Evolutionary conservation across 805 yeast species (phyloP).

Genomic region (Ogataea pini): DNA sequence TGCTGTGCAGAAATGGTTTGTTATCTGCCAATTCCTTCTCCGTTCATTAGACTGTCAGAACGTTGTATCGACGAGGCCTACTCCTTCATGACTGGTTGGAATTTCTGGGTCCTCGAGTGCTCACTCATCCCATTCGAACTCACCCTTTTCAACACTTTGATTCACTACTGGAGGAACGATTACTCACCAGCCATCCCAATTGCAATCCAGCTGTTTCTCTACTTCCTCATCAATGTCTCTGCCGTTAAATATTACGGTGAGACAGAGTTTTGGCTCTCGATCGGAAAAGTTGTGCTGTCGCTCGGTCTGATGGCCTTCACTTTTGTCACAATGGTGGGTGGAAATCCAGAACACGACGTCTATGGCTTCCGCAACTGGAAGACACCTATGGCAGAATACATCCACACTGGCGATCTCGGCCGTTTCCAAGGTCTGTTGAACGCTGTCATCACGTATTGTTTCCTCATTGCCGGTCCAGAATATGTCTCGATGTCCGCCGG

Average conservation of each 20-base stretch:
- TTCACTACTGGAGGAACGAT: conserved; percentile 51
- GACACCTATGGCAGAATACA: conserved; percentile 37
- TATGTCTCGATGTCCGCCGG: conserved; percentile 49
- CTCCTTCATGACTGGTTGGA: conserved; percentile 51
- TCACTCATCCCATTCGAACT: conserved; percentile 52
- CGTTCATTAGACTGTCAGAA: conserved; percentile 48
- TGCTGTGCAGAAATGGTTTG: conserved; percentile 50
- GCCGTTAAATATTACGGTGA: conserved; percentile 51
- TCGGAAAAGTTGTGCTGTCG: conserved; percentile 45
- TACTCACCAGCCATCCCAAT: conserved; percentile 48
- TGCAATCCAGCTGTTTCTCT: conserved; percentile 42
- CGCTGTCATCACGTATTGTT: conserved; percentile 43
- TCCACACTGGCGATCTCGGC: conserved; percentile 45
- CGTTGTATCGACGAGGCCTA: conserved; percentile 47
- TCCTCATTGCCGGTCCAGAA: conserved; percentile 52
- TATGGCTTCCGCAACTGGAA: conserved; percentile 38
- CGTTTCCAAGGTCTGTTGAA: conserved; percentile 47
- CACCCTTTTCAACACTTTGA: conserved; percentile 45
- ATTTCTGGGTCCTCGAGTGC: conserved; percentile 49
- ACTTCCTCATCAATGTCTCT: conserved; percentile 43
- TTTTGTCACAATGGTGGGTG: conserved; percentile 52
- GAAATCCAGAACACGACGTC: conserved; percentile 46
- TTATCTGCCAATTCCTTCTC: conserved; percentile 49
- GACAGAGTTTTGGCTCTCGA: conserved; percentile 47
- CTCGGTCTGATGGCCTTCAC: conserved; percentile 46